These are phyloP conservation scores for Isabelozyma heimii DNA, from an alignment of 805 yeast genomes.

Conservation along the genomic window DNA sequence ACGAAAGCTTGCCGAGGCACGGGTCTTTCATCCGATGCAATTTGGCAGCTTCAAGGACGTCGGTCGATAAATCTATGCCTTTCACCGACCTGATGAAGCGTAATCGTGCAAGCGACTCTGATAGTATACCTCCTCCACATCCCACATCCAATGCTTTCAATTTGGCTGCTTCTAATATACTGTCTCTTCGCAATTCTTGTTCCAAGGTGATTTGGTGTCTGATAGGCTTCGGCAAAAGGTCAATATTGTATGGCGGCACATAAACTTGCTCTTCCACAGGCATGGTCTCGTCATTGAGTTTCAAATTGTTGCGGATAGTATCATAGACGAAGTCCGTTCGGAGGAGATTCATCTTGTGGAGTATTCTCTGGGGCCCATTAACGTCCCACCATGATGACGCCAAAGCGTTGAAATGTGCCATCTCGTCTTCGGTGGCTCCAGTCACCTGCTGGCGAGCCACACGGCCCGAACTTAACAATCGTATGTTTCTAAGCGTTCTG, in stretches of 20 bases:
- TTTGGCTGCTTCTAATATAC: slow-evolving; percentile 30
- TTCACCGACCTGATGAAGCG: slow-evolving; percentile 58
- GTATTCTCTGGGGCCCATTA: slow-evolving; percentile 85
- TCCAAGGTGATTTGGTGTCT: slow-evolving; percentile 46
- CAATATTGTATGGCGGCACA: slow-evolving; percentile 74
- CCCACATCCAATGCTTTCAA: slow-evolving; percentile 80
- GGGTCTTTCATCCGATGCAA: slow-evolving; percentile 71
- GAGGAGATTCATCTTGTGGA: slow-evolving; percentile 90
- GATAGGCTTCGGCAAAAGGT: slow-evolving; percentile 61
- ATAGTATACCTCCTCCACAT: slow-evolving; percentile 96
- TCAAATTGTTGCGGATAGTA: slow-evolving; percentile 47
- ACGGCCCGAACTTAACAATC: not conserved
- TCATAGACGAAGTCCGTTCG: slow-evolving; percentile 83
- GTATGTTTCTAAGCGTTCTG: not conserved
- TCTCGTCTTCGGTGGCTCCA: slow-evolving; percentile 58
- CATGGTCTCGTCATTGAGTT: slow-evolving; percentile 32
- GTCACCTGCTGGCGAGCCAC: slow-evolving; percentile 16
- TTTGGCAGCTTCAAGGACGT: slow-evolving; percentile 78
- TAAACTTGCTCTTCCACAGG: slow-evolving; percentile 48
- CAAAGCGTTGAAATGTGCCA: slow-evolving; percentile 76
- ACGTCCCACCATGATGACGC: slow-evolving; percentile 99
- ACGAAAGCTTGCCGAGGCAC: slow-evolving; percentile 52
- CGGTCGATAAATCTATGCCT: slow-evolving; percentile 85
- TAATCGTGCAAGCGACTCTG: slow-evolving; percentile 83
- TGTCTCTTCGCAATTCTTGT: slow-evolving; percentile 46